Evolutionary conservation across 495 filamentous ascomycete genomes (phyloP).

Genomic region (Eremomyces bilateralis): DNA sequence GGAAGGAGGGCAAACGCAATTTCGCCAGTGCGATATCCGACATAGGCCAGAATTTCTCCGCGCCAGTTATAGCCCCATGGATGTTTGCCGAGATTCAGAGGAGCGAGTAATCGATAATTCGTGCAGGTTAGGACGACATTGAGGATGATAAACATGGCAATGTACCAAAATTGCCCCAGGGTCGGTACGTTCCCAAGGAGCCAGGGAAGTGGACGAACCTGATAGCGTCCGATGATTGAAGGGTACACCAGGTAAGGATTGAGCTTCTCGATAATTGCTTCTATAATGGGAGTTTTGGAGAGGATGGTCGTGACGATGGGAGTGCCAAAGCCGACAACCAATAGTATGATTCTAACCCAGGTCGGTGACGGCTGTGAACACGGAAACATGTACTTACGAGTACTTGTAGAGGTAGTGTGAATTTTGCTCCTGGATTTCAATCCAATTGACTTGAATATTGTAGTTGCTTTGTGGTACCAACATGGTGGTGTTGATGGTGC

Average conservation of each 20-base stretch:
- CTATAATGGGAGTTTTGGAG: too few relatives aligned
- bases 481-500: background rate
- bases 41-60: constrained; percentile 19
- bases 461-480: background rate
- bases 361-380: too few relatives aligned
- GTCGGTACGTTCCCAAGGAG: constrained; percentile 18
- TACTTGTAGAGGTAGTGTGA: too few relatives aligned
- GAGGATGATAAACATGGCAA: constrained; percentile 18
- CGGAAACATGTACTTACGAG: too few relatives aligned
- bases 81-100: constrained; percentile 15
- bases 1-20: constrained; percentile 16
- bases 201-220: background rate
- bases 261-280: too few relatives aligned
- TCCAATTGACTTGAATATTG: background rate
- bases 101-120: constrained; percentile 11
- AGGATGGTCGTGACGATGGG: constrained; percentile 16
- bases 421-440: too few relatives aligned
- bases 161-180: constrained; percentile 20
- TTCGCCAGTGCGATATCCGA: constrained; percentile 21
- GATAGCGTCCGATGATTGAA: background rate
- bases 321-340: constrained; percentile 15
- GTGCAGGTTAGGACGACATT: constrained; percentile 21
- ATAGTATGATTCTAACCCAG: constrained; percentile 14
- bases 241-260: background rate
- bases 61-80: background rate